Base-by-base conservation (phyloP, 768 basidiomycete genomes). In the Krasilnikovozyma curviuscula region DNA sequence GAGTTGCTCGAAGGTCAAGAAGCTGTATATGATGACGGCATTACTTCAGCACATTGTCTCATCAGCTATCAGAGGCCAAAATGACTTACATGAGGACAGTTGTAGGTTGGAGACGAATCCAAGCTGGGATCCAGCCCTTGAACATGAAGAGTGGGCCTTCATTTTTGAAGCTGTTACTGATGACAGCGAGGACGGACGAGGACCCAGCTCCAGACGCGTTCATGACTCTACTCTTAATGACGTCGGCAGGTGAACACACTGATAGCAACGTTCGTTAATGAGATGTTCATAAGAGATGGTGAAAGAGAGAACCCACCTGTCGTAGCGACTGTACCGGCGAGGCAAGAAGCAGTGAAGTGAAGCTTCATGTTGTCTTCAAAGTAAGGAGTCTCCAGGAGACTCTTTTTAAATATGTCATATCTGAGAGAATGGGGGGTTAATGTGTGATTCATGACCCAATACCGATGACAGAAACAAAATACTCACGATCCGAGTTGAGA, bases 391-490 rank as follows among this genome's bases (percentile, higher is more conserved):
- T 78, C 77, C 42, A 88, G 63, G 4, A 88, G 68, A 58, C 83
- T 78, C 3, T 77, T 70, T 64, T 89, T 88, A 74, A 86, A 84
- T 61, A 80, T 83, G 62, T 88, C 85, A 58, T 89, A 88, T 10
- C 80, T 83, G 48, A 5, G 3, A 18, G 12, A 21, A 31, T 30
- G 9, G 37, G 13, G 12, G 18, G 29, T 16, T 27, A 50, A 24
- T 23, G 25, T 40, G 10, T 25, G 21, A 23, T 10, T 19, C 19
- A 8, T 42, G 25, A 18, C 21, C 24, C 27, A 19, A 40, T 6
- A n/a, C n/a, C 21, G 43, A 39, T 12, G 32, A 4, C 23, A 16
- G 5, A 23, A 42, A 25, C 37, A 28, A 13, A 37, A 13, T 5
- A 69, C 81, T 62, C 61, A 83, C 77, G 83, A 83, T 1, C 83